phyloP scores from a whole-genome alignment of 2,329 filamentous ascomycete genomes.

The Talaromyces atroroseus region DNA sequence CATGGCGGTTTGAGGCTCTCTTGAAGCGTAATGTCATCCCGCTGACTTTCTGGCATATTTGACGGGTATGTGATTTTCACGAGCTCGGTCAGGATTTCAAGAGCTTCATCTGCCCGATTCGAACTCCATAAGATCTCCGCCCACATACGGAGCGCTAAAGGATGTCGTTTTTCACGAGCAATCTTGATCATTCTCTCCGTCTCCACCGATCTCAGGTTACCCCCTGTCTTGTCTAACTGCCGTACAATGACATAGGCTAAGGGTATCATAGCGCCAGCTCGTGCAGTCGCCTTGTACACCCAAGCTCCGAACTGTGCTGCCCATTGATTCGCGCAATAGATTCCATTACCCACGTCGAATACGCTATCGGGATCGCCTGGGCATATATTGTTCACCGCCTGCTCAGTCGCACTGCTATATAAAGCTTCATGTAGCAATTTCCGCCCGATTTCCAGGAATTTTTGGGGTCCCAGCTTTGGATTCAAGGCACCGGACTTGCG shows the following conservation, averaged over 20 bases:
- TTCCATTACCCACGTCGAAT: background rate
- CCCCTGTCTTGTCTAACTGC: conserved; percentile 6
- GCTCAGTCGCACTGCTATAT: background rate
- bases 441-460: conserved; percentile 4
- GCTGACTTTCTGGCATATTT: background rate
- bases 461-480: background rate
- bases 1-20: conserved; percentile 22
- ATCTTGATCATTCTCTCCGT: conserved; percentile 20
- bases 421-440: background rate
- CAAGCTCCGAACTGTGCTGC: background rate
- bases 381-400: conserved; percentile 2
- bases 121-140: conserved; percentile 23
- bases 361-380: conserved; percentile 2
- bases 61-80: conserved; percentile 20
- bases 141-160: conserved; percentile 25
- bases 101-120: conserved; percentile 19
- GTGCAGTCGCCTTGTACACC: background rate
- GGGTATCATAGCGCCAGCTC: conserved; percentile 8
- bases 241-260: background rate
- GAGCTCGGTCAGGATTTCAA: conserved; percentile 23
- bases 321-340: background rate
- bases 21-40: conserved; percentile 13
- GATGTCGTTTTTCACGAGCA: conserved; percentile 21
- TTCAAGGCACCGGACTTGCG: background rate
- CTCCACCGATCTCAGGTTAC: background rate